Base-by-base conservation (phyloP, 2,329 filamentous ascomycete species). In the Arthrocladium fulminans region DNA sequence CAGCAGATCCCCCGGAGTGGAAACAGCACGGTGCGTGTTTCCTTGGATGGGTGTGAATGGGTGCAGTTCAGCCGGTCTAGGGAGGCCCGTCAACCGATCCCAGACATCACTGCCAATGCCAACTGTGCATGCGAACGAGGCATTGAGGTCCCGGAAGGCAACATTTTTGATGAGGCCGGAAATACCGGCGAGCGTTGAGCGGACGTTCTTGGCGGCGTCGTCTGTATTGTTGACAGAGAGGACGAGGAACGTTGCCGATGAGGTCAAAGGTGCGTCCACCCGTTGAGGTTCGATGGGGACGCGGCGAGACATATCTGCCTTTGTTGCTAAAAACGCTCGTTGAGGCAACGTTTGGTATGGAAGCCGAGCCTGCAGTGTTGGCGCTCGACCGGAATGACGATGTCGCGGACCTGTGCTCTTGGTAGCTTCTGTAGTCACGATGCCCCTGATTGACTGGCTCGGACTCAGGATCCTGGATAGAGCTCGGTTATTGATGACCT, bases 1-100 rank as follows among this genome's bases (percentile, higher is more conserved):
- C 3, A 80, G 64, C 1, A 80, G 50, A 49, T 80, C 76, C 0
- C 77, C 76, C 0, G 75, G 73, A 0, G 77, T 80, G 0, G 75
- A 74, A 5, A 76, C 63, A 0, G 76, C 75, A 0, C 70, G 73
- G 56, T 79, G 74, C 6, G 60, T 67, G 2, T 54, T 54, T 2
- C 77, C 77, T n/a, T 64, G 61, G 5, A 79, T 59, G 29, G 65
- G 64, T 8, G 19, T 43, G 35, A 57, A 57, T 0, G 72, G 68
- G 20, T 70, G 75, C 4, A 80, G 66, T 60, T 80, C 76, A 0
- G 63, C 54, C 0, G 76, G 77, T 1, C 69, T 67, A 1, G 70
- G 68, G 0, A 71, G 59, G 1, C 60, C 53, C 1, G 65, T 74
- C 1, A 80, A 50, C 0, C 51, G 42, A 50, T 76, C 72, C 77